These are phyloP conservation scores for Fusarium illudens DNA, from an alignment of 2,329 filamentous ascomycete species.

Conservation along the genomic window DNA sequence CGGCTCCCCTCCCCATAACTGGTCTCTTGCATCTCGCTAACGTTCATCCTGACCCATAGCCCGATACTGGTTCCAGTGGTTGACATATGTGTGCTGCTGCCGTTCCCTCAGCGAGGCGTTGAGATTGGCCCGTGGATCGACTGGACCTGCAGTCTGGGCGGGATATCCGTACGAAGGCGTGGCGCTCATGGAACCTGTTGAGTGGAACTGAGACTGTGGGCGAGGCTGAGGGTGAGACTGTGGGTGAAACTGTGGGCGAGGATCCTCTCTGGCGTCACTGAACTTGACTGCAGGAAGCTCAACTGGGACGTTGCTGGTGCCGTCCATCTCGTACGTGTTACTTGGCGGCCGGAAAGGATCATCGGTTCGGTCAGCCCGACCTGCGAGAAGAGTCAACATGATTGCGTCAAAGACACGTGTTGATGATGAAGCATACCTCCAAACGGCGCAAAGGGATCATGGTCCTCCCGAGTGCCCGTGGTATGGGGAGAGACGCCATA, in stretches of 20 bases:
- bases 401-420: neutral
- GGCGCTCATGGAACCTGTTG: conserved; percentile 2
- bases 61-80: conserved; percentile 51
- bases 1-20: neutral
- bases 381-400: conserved; percentile 38
- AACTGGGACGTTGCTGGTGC: conserved; percentile 42
- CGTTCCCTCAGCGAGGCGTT: conserved; percentile 44
- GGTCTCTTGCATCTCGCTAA: neutral
- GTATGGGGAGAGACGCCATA: conserved; percentile 41
- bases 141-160: conserved; percentile 20
- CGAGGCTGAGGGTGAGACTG: neutral
- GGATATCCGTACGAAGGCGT: conserved; percentile 8
- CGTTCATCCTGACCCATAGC: conserved; percentile 20
- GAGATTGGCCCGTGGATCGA: conserved; percentile 49
- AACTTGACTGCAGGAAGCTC: conserved; percentile 46
- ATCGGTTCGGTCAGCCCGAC: conserved; percentile 46
- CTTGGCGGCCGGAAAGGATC: conserved; percentile 40
- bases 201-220: conserved; percentile 1
- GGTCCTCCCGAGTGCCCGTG: conserved; percentile 36
- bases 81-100: conserved; percentile 46
- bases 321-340: conserved; percentile 52
- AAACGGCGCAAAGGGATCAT: conserved; percentile 55
- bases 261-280: conserved; percentile 7
- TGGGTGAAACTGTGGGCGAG: conserved; percentile 6
- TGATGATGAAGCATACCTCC: conserved; percentile 49